A percentile compares a stretch with the other conserved stretches of the same genome.
These are phyloP conservation scores for Parathielavia appendiculata DNA, from an alignment of 495 filamentous ascomycete species.

Conservation along the genomic window DNA sequence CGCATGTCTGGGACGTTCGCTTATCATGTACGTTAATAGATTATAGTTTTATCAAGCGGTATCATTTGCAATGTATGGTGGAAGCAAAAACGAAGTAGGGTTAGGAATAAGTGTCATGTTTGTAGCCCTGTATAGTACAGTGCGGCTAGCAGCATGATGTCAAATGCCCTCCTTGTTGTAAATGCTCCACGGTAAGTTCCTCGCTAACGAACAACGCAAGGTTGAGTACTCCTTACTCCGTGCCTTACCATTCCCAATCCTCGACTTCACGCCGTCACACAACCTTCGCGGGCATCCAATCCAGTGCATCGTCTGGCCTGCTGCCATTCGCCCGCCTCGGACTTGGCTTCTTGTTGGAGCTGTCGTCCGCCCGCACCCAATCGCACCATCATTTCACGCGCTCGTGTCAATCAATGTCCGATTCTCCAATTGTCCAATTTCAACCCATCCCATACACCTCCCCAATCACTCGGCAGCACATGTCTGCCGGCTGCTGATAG, in stretches of 20 bases:
- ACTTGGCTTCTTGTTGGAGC: constrained; percentile 12
- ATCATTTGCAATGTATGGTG: too few relatives aligned
- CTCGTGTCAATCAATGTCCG: neutral
- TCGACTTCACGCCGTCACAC: constrained; percentile 21
- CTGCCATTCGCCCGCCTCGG: constrained; percentile 15
- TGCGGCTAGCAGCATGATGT: too few relatives aligned
- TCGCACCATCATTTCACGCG: neutral
- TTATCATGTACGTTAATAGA: too few relatives aligned
- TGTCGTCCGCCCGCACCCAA: constrained; percentile 7
- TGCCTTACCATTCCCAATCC: neutral
- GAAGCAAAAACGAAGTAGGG: too few relatives aligned
- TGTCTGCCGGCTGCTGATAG: constrained; percentile 19
- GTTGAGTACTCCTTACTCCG: neutral
- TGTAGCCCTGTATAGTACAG: too few relatives aligned
- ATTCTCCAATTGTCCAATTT: constrained; percentile 3
- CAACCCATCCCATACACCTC: constrained; percentile 11
- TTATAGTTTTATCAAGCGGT: too few relatives aligned
- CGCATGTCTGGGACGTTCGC: too few relatives aligned
- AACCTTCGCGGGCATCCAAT: constrained; percentile 1
- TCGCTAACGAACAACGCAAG: too few relatives aligned
- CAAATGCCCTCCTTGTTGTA: too few relatives aligned
- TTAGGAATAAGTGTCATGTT: too few relatives aligned
- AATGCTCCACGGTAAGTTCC: too few relatives aligned
- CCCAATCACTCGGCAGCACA: constrained; percentile 25
- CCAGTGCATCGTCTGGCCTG: neutral